Evolutionary conservation across 2,329 filamentous ascomycete species (phyloP).

Genomic region (Neopestalotiopsis sp.): DNA sequence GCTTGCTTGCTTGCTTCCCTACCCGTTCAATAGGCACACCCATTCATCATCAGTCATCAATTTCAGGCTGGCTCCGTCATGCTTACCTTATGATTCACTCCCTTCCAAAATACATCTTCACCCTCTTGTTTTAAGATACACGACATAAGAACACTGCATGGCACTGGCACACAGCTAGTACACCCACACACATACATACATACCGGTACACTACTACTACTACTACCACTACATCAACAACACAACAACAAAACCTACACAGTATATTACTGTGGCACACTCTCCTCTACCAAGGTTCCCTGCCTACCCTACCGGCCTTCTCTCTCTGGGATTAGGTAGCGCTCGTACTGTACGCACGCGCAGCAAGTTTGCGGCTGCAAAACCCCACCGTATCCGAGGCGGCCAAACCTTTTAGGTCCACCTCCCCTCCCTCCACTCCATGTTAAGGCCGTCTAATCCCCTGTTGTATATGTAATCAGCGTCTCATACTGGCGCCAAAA

Average conservation of each 20-base stretch:
- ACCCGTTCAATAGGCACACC: constrained; percentile 1
- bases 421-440: constrained; percentile 22
- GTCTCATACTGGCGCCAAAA: constrained; percentile 35
- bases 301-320: neutral
- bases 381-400: constrained; percentile 24
- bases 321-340: neutral
- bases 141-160: no score
- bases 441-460: constrained; percentile 35
- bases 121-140: neutral
- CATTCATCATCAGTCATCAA: neutral
- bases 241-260: neutral
- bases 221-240: neutral
- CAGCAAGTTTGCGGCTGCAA: constrained; percentile 6
- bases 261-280: neutral
- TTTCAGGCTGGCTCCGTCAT: constrained; percentile 9
- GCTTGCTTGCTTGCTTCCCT: neutral
- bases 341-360: constrained; percentile 5
- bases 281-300: neutral
- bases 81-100: constrained; percentile 17
- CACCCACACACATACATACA: no score
- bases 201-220: no score
- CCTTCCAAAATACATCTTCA: constrained; percentile 17
- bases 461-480: constrained; percentile 40
- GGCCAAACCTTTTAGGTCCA: constrained; percentile 24
- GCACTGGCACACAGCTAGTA: no score